Conservation (phyloP, 148 eudicot species). For the Persicaria maculosa region DNA sequence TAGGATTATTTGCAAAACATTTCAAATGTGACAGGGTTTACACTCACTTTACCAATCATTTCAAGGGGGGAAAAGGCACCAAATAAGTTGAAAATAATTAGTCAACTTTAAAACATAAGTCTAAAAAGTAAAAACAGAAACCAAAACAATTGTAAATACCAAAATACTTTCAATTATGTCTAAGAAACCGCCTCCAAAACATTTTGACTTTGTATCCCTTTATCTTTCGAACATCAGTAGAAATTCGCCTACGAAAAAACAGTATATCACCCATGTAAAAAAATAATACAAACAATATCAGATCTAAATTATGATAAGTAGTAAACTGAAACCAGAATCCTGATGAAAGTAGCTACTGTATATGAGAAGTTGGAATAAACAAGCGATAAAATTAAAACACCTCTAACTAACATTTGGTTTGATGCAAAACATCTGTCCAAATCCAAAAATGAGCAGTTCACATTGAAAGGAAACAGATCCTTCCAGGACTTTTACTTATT, state of each 20-base stretch:
- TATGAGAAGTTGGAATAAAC: not conserved
- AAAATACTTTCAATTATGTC: not conserved
- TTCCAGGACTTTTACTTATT: not conserved
- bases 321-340: not conserved
- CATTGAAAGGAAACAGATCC: not conserved
- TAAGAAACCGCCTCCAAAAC: not conserved
- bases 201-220: not conserved
- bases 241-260: not conserved
- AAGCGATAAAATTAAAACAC: not conserved
- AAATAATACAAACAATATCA: not conserved
- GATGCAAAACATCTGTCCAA: not conserved
- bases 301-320: not conserved
- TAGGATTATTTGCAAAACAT: not conserved
- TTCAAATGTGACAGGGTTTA: not conserved
- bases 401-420: not conserved
- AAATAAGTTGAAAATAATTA: not conserved
- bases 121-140: not conserved
- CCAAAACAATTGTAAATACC: not conserved
- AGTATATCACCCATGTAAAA: not conserved
- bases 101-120: no score
- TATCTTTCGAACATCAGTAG: not conserved
- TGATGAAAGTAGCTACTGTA: not conserved
- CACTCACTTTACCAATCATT: not conserved
- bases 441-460: not conserved
- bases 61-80: not conserved